A percentile compares a stretch with the other conserved stretches of the same genome.
Conservation (phyloP, 352 stramenopile species). For the Phytophthora crassamura region DNA sequence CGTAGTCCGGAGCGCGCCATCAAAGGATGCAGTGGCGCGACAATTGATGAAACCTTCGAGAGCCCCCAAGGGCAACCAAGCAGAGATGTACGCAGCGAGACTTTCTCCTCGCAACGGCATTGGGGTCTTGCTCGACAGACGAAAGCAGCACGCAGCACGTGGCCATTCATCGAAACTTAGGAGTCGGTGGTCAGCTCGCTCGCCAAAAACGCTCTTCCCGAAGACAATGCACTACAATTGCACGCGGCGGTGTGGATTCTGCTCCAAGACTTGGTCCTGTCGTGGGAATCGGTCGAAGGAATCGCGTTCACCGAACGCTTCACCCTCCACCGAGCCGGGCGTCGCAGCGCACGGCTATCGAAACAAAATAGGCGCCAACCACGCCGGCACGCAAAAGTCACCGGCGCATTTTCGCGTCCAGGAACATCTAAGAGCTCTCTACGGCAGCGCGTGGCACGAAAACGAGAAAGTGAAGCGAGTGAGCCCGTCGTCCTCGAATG, state of each 20-base stretch:
- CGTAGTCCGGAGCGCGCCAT: too few relatives aligned
- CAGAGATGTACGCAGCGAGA: too few relatives aligned
- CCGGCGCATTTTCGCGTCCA: too few relatives aligned
- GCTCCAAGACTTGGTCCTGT: conserved; percentile 8
- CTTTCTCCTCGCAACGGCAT: conserved; percentile 2
- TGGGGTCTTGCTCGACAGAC: conserved; percentile 8
- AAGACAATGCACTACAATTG: conserved; percentile 22
- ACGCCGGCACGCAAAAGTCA: too few relatives aligned
- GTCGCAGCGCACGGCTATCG: background rate
- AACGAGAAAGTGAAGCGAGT: background rate
- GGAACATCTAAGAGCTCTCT: too few relatives aligned
- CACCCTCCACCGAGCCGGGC: conserved; percentile 12
- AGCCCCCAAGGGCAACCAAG: background rate
- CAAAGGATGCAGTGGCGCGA: too few relatives aligned
- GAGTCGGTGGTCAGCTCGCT: conserved; percentile 24
- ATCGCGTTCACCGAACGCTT: conserved; percentile 33
- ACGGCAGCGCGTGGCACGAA: background rate
- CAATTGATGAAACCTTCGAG: too few relatives aligned
- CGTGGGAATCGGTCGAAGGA: conserved; percentile 27
- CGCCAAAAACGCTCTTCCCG: conserved; percentile 11
- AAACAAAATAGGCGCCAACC: background rate
- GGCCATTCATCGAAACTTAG: conserved; percentile 31
- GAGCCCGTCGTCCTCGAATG: too few relatives aligned
- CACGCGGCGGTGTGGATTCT: conserved; percentile 8
- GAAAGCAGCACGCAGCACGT: background rate